A percentile compares a stretch with the other conserved stretches of the same genome.
Conservation (phyloP, 768 basidiomycete genomes). For the Coprinellus aureogranulatus region DNA sequence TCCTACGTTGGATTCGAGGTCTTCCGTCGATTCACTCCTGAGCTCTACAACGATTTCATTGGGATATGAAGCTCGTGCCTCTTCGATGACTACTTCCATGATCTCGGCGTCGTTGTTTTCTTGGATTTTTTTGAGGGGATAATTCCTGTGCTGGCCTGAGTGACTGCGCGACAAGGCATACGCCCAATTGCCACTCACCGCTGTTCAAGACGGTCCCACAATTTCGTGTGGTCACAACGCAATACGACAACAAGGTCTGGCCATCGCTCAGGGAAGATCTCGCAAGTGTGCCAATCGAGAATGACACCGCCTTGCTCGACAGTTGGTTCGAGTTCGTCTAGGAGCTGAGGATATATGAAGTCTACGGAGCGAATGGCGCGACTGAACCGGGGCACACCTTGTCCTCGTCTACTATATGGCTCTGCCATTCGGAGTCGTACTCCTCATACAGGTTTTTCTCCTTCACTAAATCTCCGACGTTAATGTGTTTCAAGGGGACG, state of each 20-base stretch:
- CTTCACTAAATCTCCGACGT: conserved; percentile 89
- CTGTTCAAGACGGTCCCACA: conserved; percentile 91
- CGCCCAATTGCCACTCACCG: conserved; percentile 49
- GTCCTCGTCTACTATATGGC: conserved; percentile 93
- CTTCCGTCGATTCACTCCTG: conserved; percentile 68
- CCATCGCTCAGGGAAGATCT: conserved; percentile 95
- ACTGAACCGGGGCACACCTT: conserved; percentile 54
- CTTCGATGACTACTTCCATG: conserved; percentile 87
- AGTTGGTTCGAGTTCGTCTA: conserved; percentile 83
- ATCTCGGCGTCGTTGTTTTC: conserved; percentile 99
- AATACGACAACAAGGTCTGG: conserved; percentile 92
- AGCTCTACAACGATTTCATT: conserved; percentile 86
- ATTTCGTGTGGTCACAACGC: conserved; percentile 77
- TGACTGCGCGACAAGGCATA: conserved; percentile 2
- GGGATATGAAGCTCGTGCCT: conserved; percentile 84
- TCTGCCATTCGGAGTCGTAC: conserved; percentile 94
- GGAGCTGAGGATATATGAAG: conserved; percentile 47
- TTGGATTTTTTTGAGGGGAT: conserved; percentile 89
- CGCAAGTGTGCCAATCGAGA: conserved; percentile 94
- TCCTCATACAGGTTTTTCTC: conserved; percentile 75
- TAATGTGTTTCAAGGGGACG: conserved; percentile 74
- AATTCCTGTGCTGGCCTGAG: conserved; percentile 51
- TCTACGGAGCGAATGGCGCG: neutral
- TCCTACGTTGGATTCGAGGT: conserved; percentile 84
- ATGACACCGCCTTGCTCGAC: conserved; percentile 72